Base-by-base conservation (phyloP, 495 filamentous ascomycete species). In the Pseudevernia furfuracea region DNA sequence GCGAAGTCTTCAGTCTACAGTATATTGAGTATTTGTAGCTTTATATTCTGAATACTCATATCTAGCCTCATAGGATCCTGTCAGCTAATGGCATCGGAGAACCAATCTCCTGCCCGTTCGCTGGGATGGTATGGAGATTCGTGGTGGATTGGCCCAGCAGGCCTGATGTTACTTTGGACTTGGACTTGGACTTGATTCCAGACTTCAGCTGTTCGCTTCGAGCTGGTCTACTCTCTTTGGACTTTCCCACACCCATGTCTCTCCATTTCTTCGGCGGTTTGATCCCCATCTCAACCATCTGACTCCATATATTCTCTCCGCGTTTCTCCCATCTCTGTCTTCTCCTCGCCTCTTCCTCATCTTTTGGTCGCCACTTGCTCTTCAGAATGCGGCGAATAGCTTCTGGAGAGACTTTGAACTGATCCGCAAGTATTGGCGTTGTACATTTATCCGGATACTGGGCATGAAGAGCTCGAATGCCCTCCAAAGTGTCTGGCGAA, bases 401-500 rank as follows among this genome's bases (percentile, higher is more conserved):
- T 68, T 98, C 94, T 1, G 89, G 81, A 1, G 91, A 92, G 8
- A 96, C 79, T 74, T 90, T 78, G 76, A 97, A 98, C 62, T 92
- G 81, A 0, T 86, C 69, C 0, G 94, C 83, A 8, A 98, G 84
- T 43, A 86, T 82, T 14, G 79, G 70, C 2, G 90, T 95, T 25
- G 88, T 86, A 77, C 90, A 96, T 58, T 78, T 74, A 2, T 88
- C 81, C 0, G 94, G 91, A 55, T 89, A 85, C 66, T 89, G 83
- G 4, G 80, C 74, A 71, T 96, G 83, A 30, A 98, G 78, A 37
- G 86, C 84, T 25, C 89, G 85, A 63, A 97, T 96, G 36, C 91
- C 91, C 21, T 91, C 87, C 15, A 96, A 71, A 15, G 93, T 89
- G 73, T 96, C 92, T 0, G 93, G 94, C 1, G 94, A 97, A 2